Conservation (phyloP, 495 filamentous ascomycete species). For the Rhizodiscina lignyota region DNA sequence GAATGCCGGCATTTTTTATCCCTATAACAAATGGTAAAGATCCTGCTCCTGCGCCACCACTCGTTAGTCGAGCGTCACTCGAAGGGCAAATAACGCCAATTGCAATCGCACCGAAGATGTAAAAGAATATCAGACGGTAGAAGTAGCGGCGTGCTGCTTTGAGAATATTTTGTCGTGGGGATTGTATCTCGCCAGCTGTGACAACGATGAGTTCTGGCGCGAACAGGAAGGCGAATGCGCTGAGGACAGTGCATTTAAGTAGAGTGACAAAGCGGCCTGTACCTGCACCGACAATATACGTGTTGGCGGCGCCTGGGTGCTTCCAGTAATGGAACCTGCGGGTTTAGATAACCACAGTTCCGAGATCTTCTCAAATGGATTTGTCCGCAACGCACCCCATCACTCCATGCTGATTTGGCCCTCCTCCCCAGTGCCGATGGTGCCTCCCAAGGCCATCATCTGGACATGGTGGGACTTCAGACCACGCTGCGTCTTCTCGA, state of each 20-base stretch:
- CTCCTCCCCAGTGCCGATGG: no score
- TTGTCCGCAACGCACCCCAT: no score
- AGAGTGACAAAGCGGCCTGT: conserved; percentile 11
- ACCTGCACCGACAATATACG: conserved; percentile 10
- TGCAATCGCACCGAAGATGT: conserved; percentile 9
- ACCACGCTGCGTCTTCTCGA: no score
- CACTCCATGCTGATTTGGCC: no score
- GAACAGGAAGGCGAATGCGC: conserved; percentile 11
- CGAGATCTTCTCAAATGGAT: no score
- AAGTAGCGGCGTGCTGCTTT: conserved; percentile 9
- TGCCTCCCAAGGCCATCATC: no score
- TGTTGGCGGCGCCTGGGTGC: conserved; percentile 16
- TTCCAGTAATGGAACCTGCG: conserved; percentile 14
- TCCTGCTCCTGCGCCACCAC: conserved; percentile 5
- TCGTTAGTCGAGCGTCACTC: conserved; percentile 3
- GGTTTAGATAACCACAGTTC: no score
- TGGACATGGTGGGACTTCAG: no score
- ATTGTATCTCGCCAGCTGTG: conserved; percentile 8
- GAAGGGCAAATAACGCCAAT: conserved; percentile 10
- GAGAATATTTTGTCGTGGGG: conserved; percentile 9
- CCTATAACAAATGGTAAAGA: conserved; percentile 11
- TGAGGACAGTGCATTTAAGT: conserved; percentile 12
- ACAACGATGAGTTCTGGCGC: conserved; percentile 9
- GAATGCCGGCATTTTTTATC: conserved; percentile 6
- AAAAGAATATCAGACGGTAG: conserved; percentile 10